Evolutionary conservation across 192 early-diverging fungal genomes (phyloP), one percentile per base, ranked within the genome.

Genomic region (Coemansia sp.): DNA sequence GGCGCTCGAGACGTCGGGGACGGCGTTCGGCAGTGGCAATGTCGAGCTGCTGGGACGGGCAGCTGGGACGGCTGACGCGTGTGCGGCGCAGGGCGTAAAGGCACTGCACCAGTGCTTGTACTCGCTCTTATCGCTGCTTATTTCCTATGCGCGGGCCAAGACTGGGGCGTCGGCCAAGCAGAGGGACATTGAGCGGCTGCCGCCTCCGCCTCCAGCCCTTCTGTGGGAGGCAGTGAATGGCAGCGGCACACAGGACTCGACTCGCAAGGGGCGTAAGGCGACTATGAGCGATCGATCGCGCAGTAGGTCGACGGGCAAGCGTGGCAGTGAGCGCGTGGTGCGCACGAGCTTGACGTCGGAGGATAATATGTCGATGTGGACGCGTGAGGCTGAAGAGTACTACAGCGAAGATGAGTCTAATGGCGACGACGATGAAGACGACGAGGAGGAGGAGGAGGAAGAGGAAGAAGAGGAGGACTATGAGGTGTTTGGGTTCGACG

Each of bases 21-120:
- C 70, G 3, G 68, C 43, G 41, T 76, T 66, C 61, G 66, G 74
- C 3, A 6, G 11, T 11, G 27, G 3, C 15, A 61, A 3, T 15
- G 3, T 16, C 18, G 59, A 61, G 18, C 15, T 61, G 31, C 36
- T 61, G 18, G 40, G 55, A 1, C 57, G 65, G 7, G n/a, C 73
- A 3, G 33, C 20, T 4, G 68, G 31, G 7, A 20, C 60, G 2
- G 80, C 80, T 33, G 66, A 66, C 1, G 42, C 68, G 1, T 82
- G 74, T 46, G 75, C 80, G 11, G 44, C 27, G 22, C 80, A 60
- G 72, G 66, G 74, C 33, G 54, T 60, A 3, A 49, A 34, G 18
- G 65, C 74, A 1, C 61, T 82, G 13, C 75, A 82, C 40, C 75
- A 68, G 9, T 82, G 80, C 42, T 41, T 82, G 72, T 65, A 82